These are phyloP conservation scores for Dissophora ornata DNA, from an alignment of 192 early-diverging fungal genomes.

Conservation along the genomic window DNA sequence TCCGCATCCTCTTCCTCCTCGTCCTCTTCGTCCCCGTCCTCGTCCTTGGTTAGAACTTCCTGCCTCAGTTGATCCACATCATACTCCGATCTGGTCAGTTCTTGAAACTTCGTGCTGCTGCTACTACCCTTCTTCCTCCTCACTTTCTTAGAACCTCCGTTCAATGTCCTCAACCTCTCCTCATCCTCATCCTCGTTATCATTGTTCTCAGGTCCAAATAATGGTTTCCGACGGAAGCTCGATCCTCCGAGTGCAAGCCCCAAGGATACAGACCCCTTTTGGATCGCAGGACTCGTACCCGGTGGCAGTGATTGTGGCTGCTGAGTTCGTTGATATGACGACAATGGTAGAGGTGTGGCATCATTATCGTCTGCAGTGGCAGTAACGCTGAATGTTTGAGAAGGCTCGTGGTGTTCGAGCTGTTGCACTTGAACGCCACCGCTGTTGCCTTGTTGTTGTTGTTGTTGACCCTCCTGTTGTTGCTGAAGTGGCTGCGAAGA, in stretches of 20 bases:
- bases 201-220: slow-evolving; percentile 39
- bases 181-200: slow-evolving; percentile 2
- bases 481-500: neutral
- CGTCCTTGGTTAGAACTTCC: neutral
- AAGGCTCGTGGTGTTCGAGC: neutral
- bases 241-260: slow-evolving; percentile 50
- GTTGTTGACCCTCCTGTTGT: neutral
- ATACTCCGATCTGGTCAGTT: slow-evolving; percentile 13
- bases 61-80: neutral
- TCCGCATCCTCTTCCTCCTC: slow-evolving; percentile 40
- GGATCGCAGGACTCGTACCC: slow-evolving; percentile 49
- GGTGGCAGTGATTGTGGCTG: slow-evolving; percentile 23
- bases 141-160: neutral
- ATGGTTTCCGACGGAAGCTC: slow-evolving; percentile 40
- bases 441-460: neutral
- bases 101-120: neutral
- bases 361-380: too few relatives aligned
- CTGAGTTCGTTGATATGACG: too few relatives aligned
- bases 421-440: neutral
- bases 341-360: neutral
- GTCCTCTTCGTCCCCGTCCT: slow-evolving; percentile 1
- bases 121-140: slow-evolving; percentile 9
- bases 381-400: neutral
- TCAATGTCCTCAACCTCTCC: neutral
- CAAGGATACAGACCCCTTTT: slow-evolving; percentile 27